These are phyloP conservation scores for Penicillium freii DNA, from an alignment of 2,329 filamentous ascomycete genomes.

Conservation along the genomic window DNA sequence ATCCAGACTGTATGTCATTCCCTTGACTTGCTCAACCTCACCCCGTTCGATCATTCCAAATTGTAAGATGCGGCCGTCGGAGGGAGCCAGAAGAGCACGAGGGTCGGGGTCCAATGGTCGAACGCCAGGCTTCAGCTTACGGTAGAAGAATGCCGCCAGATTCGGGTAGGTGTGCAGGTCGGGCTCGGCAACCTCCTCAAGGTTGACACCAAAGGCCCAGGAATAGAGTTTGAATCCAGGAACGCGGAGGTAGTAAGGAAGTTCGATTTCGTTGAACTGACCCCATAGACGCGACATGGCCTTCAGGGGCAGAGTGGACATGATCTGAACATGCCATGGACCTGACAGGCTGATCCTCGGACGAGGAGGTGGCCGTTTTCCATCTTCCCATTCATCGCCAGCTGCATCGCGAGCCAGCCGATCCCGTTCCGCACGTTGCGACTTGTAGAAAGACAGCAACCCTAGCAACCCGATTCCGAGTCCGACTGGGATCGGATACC, in stretches of 20 bases:
- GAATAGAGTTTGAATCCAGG: conserved; percentile 92
- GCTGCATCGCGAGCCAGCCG: conserved; percentile 49
- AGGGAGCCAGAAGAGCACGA: conserved; percentile 78
- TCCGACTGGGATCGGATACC: conserved; percentile 86
- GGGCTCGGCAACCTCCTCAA: conserved; percentile 81
- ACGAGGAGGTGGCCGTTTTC: conserved; percentile 50
- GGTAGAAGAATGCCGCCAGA: conserved; percentile 95
- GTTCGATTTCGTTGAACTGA: conserved; percentile 81
- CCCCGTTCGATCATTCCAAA: conserved; percentile 89
- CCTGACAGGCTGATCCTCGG: conserved; percentile 73
- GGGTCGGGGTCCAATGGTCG: conserved; percentile 80
- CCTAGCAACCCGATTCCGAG: conserved; percentile 83
- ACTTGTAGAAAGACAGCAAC: conserved; percentile 78
- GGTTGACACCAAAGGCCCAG: conserved; percentile 84
- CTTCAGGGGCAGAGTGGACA: conserved; percentile 90
- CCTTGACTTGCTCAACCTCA: conserved; percentile 97
- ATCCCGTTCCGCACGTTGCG: conserved; percentile 53
- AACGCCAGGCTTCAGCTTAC: conserved; percentile 82
- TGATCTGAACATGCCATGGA: conserved; percentile 90
- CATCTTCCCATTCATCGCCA: conserved; percentile 35
- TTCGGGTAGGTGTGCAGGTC: conserved; percentile 91
- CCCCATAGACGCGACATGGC: conserved; percentile 88
- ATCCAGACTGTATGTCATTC: conserved; percentile 95
- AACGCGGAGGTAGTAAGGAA: conserved; percentile 82
- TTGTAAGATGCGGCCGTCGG: conserved; percentile 87